Evolutionary conservation across 371 early-diverging fungal species (phyloP).

Genomic region (Lichtheimia ornata): DNA sequence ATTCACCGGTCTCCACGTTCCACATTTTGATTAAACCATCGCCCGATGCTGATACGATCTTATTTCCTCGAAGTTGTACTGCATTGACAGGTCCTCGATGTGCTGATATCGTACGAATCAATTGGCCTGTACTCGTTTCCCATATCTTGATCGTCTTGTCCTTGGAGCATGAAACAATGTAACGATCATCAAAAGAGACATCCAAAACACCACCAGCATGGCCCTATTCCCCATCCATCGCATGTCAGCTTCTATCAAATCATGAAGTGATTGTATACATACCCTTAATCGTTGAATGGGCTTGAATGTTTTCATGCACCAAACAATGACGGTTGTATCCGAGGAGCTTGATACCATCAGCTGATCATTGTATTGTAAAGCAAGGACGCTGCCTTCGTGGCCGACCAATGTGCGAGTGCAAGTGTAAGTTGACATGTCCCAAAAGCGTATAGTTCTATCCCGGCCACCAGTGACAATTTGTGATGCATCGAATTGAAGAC

Average conservation of each 20-base stretch:
- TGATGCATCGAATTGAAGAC: slow-evolving; percentile 86
- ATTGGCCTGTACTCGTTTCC: slow-evolving; percentile 60
- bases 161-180: slow-evolving; percentile 91
- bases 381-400: slow-evolving; percentile 90
- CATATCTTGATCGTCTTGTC: slow-evolving; percentile 91
- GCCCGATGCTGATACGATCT: slow-evolving; percentile 87
- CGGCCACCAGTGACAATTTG: slow-evolving; percentile 91
- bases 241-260: not conserved
- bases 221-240: slow-evolving; percentile 31
- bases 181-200: slow-evolving; percentile 70
- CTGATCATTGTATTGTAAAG: slow-evolving; percentile 79
- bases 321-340: slow-evolving; percentile 87
- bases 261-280: not conserved
- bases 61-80: slow-evolving; percentile 69
- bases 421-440: slow-evolving; percentile 62
- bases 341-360: slow-evolving; percentile 92
- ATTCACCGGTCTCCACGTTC: slow-evolving; percentile 74
- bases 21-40: slow-evolving; percentile 89
- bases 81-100: slow-evolving; percentile 92
- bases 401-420: slow-evolving; percentile 77
- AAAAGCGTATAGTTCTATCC: slow-evolving; percentile 86
- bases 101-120: slow-evolving; percentile 71
- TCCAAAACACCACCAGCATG: slow-evolving; percentile 83
- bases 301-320: slow-evolving; percentile 67
- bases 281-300: slow-evolving; percentile 50